Evolutionary conservation across 2,329 filamentous ascomycete genomes (phyloP), one percentile per base, ranked within the genome.

Genomic region (Cercospora sp.): DNA sequence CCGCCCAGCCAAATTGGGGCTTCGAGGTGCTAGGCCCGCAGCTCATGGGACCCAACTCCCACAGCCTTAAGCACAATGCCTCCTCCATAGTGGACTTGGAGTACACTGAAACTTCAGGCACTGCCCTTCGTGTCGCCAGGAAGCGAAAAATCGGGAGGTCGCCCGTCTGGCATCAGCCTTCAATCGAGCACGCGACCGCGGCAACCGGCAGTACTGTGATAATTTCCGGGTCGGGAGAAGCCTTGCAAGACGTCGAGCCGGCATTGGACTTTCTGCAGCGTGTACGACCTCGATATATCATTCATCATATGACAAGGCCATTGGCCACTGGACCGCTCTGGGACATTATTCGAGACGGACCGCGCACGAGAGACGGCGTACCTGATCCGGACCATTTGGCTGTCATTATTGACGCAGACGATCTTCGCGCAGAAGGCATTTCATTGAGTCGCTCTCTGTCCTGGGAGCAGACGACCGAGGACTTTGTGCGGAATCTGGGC

Each of bases 391-490:
- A 78, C 45, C 72, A 75, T 65, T 70, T 78, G 21, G 77, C 76
- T 49, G 76, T 78, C 16, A 75, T 78, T 58, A 74, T 78, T 58
- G 77, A 78, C 63, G 77, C 77, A 2, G 75, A 78, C 66, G 77
- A 78, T 55, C 69, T 78, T 12, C 74, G 77, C 9, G 75, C 74
- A n/a, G 74, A 77, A 67, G 76, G 76, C 45, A 77, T 78, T 57
- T 70, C 76, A 4, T 58, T 78, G 32, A 78, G 77, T 63, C 74
- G 73, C 43, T 73, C 74, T 9, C 61, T 78, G 58, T 77, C 75
- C 7, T 78, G 77, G 77, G 77, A 78, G 65, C 69, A 73, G 16
- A 77, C 75, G 5, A 73, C 75, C 1, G 77, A 78, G 51, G 77
- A 78, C 63, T 78, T 78, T 57, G 76, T 78, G 13, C 75, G 76